A percentile compares a stretch with the other conserved stretches of the same genome.
These are phyloP conservation scores for Tetrapyrgos nigripes DNA, from an alignment of 1,284 basidiomycete genomes.

Conservation along the genomic window DNA sequence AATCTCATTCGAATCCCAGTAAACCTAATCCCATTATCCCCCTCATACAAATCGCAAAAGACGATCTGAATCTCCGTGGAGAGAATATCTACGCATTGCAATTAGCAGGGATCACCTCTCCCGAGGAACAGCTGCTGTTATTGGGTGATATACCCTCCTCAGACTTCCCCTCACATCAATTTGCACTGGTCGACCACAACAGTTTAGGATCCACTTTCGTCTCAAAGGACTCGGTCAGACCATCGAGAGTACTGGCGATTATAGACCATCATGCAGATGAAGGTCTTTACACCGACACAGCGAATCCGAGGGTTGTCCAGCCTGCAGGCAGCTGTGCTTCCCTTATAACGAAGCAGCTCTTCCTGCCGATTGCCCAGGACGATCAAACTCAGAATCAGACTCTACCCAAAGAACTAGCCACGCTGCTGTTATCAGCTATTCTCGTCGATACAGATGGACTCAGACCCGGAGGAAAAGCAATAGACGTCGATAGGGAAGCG, in stretches of 20 bases:
- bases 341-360: conserved; percentile 67
- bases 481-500: conserved; percentile 64
- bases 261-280: conserved; percentile 98
- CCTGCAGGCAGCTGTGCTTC: conserved; percentile 84
- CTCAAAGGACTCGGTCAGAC: conserved; percentile 33
- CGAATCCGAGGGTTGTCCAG: conserved; percentile 65
- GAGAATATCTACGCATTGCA: conserved; percentile 86
- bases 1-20: too few species aligned
- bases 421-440: conserved; percentile 81
- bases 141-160: conserved; percentile 58
- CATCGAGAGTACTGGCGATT: conserved; percentile 71
- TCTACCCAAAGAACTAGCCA: conserved; percentile 68
- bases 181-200: conserved; percentile 93
- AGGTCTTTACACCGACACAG: conserved; percentile 63
- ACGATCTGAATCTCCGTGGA: conserved; percentile 80
- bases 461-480: conserved; percentile 79
- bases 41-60: conserved; percentile 73
- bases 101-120: conserved; percentile 56
- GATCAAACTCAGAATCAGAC: conserved; percentile 14
- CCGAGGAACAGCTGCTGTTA: conserved; percentile 60
- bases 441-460: conserved; percentile 86
- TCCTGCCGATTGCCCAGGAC: conserved; percentile 19
- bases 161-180: conserved; percentile 64
- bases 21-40: conserved; percentile 64
- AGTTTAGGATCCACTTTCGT: conserved; percentile 63